Conservation (phyloP, 2,329 filamentous ascomycete genomes). For the Xylaria arbuscula region DNA sequence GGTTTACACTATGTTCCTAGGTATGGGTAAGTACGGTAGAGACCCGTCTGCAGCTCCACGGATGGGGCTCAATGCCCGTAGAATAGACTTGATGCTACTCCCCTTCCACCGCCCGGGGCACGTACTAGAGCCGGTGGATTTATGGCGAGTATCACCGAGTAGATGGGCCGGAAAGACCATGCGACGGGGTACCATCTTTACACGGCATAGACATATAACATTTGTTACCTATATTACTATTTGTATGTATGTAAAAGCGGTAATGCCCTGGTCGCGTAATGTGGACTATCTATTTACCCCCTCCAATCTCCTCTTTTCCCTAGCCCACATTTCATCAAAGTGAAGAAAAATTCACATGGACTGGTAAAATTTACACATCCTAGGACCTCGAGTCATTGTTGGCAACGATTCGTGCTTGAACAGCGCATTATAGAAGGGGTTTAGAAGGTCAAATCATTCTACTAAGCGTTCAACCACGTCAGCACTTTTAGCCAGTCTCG, state of each 20-base stretch:
- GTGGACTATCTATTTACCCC: slow-evolving; percentile 2
- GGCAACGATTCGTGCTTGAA: slow-evolving; percentile 18
- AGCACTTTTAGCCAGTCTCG: slow-evolving; percentile 38
- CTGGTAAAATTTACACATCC: slow-evolving; percentile 15
- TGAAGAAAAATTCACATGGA: slow-evolving; percentile 5
- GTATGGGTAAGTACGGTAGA: slow-evolving; percentile 16
- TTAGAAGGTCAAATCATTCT: slow-evolving; percentile 22
- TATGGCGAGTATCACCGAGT: slow-evolving; percentile 33
- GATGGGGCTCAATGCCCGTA: slow-evolving; percentile 18
- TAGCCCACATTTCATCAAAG: slow-evolving; percentile 25
- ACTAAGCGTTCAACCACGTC: slow-evolving; percentile 33
- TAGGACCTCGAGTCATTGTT: slow-evolving; percentile 5
- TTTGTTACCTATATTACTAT: slow-evolving; percentile 3
- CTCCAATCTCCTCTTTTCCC: slow-evolving; percentile 12
- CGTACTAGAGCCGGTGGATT: slow-evolving; percentile 24
- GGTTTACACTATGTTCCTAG: slow-evolving; percentile 14
- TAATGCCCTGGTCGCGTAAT: slow-evolving; percentile 8
- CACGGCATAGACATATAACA: not conserved
- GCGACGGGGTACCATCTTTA: slow-evolving; percentile 15
- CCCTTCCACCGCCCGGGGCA: slow-evolving; percentile 18
- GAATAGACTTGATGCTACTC: slow-evolving; percentile 11
- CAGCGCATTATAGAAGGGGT: slow-evolving; percentile 12
- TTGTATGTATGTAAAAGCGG: slow-evolving; percentile 16
- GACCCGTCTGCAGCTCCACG: slow-evolving; percentile 23
- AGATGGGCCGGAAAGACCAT: slow-evolving; percentile 25